A percentile compares a stretch with the other conserved stretches of the same genome.
Conservation (phyloP, 495 filamentous ascomycete genomes). For the Pyrenula aspistea region DNA sequence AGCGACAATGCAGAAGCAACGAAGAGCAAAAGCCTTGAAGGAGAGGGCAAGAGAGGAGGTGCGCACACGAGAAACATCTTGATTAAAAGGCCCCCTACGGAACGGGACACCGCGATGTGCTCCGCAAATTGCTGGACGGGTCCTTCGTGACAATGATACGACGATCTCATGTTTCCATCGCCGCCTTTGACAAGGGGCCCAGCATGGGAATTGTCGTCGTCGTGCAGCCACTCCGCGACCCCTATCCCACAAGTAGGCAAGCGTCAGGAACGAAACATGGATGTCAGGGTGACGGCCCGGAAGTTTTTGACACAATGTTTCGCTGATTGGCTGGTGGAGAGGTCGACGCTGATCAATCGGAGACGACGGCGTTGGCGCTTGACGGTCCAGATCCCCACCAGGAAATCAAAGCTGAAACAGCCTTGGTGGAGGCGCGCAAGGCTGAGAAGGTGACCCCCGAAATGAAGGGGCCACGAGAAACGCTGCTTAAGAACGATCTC, state of each 20-base stretch:
- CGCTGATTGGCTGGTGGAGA: background rate
- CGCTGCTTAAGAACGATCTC: background rate
- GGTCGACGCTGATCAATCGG: background rate
- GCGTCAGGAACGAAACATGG: background rate
- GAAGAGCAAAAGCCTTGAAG: background rate
- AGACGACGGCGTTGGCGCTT: background rate
- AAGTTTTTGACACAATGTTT: background rate
- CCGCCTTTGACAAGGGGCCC: background rate
- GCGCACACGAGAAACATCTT: background rate
- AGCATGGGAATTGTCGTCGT: background rate
- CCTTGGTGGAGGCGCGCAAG: background rate
- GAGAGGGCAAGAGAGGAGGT: background rate
- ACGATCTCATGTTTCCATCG: background rate
- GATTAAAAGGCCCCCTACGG: background rate
- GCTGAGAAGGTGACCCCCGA: background rate
- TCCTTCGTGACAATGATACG: background rate
- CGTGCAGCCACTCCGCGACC: background rate
- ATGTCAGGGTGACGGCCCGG: background rate
- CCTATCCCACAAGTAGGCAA: background rate
- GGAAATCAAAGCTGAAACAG: background rate
- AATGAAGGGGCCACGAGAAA: background rate
- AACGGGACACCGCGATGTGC: background rate
- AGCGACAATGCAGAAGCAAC: background rate
- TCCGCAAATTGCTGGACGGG: background rate
- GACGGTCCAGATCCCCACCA: background rate